Evolutionary conservation across 768 basidiomycete genomes (phyloP), one percentile per base, ranked within the genome.

Genomic region (Paxillus ammoniavirescens): DNA sequence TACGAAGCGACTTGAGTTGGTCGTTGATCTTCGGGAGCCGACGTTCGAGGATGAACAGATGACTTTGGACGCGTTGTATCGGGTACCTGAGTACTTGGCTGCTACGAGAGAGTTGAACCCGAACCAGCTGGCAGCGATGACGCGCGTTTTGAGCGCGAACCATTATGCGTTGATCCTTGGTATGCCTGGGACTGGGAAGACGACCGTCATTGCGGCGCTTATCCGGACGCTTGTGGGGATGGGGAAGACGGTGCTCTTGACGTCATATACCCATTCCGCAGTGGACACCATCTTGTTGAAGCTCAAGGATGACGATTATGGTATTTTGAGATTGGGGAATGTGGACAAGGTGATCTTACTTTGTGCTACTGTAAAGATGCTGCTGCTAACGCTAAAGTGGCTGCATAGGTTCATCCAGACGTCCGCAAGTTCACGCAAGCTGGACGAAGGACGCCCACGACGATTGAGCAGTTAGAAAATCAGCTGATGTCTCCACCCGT

Each of bases 181-280:
- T 14, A 98, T 98, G 97, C 97, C 97, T 8, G 97, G 97, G 0
- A 98, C 96, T 4, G 96, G 97, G 8, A 99, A 99, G 73, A 97
- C 96, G 41, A 96, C 93, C 1, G 89, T 97, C 4, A 89, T 97
- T 56, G 92, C 91, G 1, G 86, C 91, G 31, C 80, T 97, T 45
- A 94, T 98, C 65, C 80, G 82, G 61, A 80, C 80, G 45, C 72
- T 98, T 13, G 92, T 94, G 2, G 78, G 71, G 37, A 75, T 84
- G 72, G 91, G 92, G 7, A 95, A 97, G 76, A 90, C 82, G 0
- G 91, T 98, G 5, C 72, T 99, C 23, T 71, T 98, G 56, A 90
- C 90, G 7, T 91, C 91, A 42, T 97, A 98, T 68, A 99, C 97
- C 2, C 97, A 99, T 74, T 97, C 95, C 13, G 96, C 97, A 0